These are phyloP conservation scores for Termitomyces sp. DNA, from an alignment of 768 basidiomycete species.

Conservation along the genomic window DNA sequence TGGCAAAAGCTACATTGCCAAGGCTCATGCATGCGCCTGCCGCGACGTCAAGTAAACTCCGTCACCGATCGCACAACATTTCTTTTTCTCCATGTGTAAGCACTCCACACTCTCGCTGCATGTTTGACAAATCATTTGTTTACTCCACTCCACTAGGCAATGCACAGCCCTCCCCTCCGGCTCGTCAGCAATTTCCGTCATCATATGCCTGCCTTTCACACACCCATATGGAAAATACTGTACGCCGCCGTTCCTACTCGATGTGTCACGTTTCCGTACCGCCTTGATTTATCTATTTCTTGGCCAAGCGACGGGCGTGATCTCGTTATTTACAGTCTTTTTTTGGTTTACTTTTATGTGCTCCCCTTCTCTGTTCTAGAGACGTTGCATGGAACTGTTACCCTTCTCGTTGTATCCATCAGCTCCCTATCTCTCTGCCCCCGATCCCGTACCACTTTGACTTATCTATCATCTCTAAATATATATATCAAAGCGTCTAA, in stretches of 20 bases:
- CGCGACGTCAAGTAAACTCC: constrained; percentile 53
- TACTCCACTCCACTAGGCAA: constrained; percentile 16
- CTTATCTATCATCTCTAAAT: neutral
- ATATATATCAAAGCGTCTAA: no score
- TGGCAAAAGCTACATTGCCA: constrained; percentile 63
- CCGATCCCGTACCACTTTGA: neutral
- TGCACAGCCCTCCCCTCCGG: constrained; percentile 25
- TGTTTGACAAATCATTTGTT: neutral
- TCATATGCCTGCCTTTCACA: constrained; percentile 10
- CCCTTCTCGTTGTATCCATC: neutral
- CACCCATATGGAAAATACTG: constrained; percentile 16
- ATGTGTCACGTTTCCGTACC: constrained; percentile 62
- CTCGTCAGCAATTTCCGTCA: constrained; percentile 33
- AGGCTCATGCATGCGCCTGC: constrained; percentile 52
- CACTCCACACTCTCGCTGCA: neutral
- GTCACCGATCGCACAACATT: constrained; percentile 7
- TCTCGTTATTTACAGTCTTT: constrained; percentile 20
- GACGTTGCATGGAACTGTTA: constrained; percentile 2
- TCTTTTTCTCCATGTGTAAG: constrained; percentile 27
- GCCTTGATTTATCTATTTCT: constrained; percentile 39
- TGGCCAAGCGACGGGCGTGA: constrained; percentile 65
- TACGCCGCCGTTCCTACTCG: constrained; percentile 44
- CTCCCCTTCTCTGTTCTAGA: no score
- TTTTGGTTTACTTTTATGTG: constrained; percentile 1
- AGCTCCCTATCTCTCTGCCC: neutral